A percentile compares a stretch with the other conserved stretches of the same genome.
Evolutionary conservation across 2,329 filamentous ascomycete species (phyloP).

Genomic region (Byssothecium circinans): DNA sequence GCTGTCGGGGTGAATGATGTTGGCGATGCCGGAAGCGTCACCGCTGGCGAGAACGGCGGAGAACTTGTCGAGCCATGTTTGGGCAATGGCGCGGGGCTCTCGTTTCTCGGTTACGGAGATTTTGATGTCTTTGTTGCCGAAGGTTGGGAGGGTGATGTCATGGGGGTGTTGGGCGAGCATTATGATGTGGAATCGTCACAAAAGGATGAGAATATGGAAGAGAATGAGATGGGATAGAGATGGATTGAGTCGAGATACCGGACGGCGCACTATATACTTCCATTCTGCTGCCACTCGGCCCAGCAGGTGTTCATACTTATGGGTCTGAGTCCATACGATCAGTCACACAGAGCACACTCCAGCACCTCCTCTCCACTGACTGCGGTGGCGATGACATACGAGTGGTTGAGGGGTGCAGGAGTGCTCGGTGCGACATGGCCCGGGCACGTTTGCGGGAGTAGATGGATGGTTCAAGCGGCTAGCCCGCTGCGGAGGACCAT

Average conservation of each 20-base stretch:
- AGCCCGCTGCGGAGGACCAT: slow-evolving; percentile 1
- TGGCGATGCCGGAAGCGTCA: slow-evolving; percentile 15
- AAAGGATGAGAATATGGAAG: neutral
- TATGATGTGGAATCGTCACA: neutral
- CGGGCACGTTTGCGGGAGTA: neutral
- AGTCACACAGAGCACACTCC: neutral
- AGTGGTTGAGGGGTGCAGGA: slow-evolving; percentile 4
- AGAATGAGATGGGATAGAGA: neutral
- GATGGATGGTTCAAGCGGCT: neutral
- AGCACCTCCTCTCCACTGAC: neutral
- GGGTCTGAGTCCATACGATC: slow-evolving; percentile 3
- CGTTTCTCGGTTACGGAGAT: slow-evolving; percentile 9
- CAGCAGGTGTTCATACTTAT: neutral
- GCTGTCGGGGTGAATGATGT: slow-evolving; percentile 50
- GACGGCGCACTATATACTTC: slow-evolving; percentile 7
- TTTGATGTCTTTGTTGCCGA: slow-evolving; percentile 19
- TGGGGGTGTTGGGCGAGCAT: slow-evolving; percentile 28
- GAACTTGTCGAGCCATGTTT: slow-evolving; percentile 34
- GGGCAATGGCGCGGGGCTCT: slow-evolving; percentile 23
- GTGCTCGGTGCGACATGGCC: slow-evolving; percentile 13
- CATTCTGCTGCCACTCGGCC: slow-evolving; percentile 4
- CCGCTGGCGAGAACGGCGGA: slow-evolving; percentile 20
- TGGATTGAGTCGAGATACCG: neutral
- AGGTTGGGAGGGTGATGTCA: slow-evolving; percentile 29
- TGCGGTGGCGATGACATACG: slow-evolving; percentile 1